phyloP scores from a whole-genome alignment of 306 rosid genomes.

The Sechiopsis laciniata region DNA sequence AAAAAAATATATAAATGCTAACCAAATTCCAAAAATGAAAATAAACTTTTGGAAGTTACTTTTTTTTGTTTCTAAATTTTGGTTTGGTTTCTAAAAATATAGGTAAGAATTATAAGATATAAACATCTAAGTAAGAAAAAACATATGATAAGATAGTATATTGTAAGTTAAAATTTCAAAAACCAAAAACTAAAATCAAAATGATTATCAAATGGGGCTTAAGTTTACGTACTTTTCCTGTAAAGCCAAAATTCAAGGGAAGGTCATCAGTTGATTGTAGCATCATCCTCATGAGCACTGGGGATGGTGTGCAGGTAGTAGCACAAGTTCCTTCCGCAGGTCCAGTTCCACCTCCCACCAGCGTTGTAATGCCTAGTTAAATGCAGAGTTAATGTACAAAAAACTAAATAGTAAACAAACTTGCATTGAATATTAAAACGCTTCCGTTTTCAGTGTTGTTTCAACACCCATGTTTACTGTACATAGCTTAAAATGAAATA shows the following conservation, averaged over 20 bases:
- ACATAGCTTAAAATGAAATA: not conserved
- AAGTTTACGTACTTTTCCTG: slow-evolving; percentile 58
- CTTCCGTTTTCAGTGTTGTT: slow-evolving; percentile 26
- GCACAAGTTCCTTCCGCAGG: slow-evolving; percentile 90
- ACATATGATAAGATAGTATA: too few relatives aligned
- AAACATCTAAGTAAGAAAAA: too few relatives aligned
- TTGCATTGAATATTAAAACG: slow-evolving; percentile 61
- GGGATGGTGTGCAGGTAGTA: slow-evolving; percentile 89
- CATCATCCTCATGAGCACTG: slow-evolving; percentile 72
- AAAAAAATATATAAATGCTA: too few relatives aligned
- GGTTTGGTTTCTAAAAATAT: too few relatives aligned
- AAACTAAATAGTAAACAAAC: not conserved
- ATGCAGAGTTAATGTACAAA: slow-evolving; percentile 21
- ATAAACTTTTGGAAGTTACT: too few relatives aligned
- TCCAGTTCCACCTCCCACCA: slow-evolving; percentile 97
- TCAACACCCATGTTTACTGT: not conserved
- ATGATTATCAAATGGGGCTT: too few relatives aligned
- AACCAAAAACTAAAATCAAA: too few relatives aligned
- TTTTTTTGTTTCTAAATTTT: too few relatives aligned
- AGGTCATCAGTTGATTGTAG: slow-evolving; percentile 78
- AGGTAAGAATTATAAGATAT: too few relatives aligned
- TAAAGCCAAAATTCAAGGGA: slow-evolving; percentile 89
- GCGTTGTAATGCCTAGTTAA: slow-evolving; percentile 69
- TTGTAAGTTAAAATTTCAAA: too few relatives aligned
- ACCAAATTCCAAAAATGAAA: too few relatives aligned